Percentiles rank a stretch among this genome's conserved stretches.
Evolutionary conservation across 2,329 filamentous ascomycete genomes (phyloP).

Genomic region (Scedosporium aurantiacum): DNA sequence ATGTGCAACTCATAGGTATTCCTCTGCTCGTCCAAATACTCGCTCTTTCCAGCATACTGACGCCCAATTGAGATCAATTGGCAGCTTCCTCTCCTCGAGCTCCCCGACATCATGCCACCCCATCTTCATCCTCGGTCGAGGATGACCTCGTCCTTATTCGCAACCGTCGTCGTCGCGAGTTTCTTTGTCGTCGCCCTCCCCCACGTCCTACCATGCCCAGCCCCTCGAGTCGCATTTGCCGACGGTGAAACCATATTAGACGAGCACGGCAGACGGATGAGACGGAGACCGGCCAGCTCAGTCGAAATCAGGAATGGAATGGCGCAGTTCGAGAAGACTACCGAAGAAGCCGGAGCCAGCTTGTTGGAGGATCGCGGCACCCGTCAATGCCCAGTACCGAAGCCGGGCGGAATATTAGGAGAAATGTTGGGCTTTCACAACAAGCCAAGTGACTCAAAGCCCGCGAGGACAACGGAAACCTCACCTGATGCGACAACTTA

Average conservation of each 20-base stretch:
- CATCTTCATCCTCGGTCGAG: constrained; percentile 89
- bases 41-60: background rate
- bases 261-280: constrained; percentile 32
- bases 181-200: constrained; percentile 89
- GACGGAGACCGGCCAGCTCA: constrained; percentile 28
- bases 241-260: constrained; percentile 49
- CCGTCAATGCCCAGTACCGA: constrained; percentile 84
- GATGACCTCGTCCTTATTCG: constrained; percentile 89
- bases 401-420: constrained; percentile 69
- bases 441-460: background rate
- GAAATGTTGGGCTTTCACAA: constrained; percentile 61
- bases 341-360: constrained; percentile 1
- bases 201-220: constrained; percentile 84
- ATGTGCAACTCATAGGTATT: background rate
- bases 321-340: constrained; percentile 33
- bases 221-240: constrained; percentile 62
- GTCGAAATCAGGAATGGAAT: constrained; percentile 33
- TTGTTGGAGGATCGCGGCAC: background rate
- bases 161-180: constrained; percentile 77
- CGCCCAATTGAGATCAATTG: constrained; percentile 1
- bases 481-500: background rate
- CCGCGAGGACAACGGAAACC: background rate
- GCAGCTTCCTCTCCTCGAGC: background rate
- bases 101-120: constrained; percentile 52
- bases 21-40: no score